Conservation (phyloP, 306 rosid genomes). For the Canavalia gladiata region DNA sequence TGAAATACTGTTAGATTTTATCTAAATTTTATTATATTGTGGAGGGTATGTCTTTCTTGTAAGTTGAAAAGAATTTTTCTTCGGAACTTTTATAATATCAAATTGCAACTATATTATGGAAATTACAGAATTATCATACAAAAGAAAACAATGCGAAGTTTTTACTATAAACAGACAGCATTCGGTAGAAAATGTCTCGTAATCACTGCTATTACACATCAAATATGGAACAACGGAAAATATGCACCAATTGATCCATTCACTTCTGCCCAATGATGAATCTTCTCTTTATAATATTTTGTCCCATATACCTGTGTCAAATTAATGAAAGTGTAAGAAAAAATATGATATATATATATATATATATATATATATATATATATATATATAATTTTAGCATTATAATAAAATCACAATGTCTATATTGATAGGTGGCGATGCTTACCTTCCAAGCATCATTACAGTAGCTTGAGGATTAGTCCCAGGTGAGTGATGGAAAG, state of each 20-base stretch:
- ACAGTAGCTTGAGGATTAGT: constrained; percentile 88
- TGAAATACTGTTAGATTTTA: too few species aligned
- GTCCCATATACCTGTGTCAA: constrained; percentile 70
- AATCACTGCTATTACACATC: constrained; percentile 11
- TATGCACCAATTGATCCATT: constrained; percentile 31
- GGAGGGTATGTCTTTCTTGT: too few species aligned
- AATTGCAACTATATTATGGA: constrained; percentile 1
- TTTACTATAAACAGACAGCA: constrained; percentile 12
- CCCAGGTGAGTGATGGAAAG: constrained; percentile 70
- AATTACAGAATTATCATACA: constrained; percentile 15
- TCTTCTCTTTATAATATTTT: constrained; percentile 59
- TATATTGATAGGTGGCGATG: not conserved
- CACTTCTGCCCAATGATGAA: constrained; percentile 1
- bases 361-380: too few species aligned
- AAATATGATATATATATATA: too few species aligned
- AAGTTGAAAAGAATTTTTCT: not conserved
- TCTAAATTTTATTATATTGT: too few species aligned
- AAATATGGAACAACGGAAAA: constrained; percentile 3
- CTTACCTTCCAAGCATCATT: constrained; percentile 89
- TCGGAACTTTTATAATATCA: not conserved
- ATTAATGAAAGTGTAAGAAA: not conserved
- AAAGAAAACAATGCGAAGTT: not conserved
- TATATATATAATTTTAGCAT: not conserved
- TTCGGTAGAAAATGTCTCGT: not conserved
- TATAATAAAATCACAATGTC: not conserved